Evolutionary conservation across 345 rosid genomes (phyloP), one percentile per base, ranked within the genome.

Genomic region (Euphorbia lathyris): DNA sequence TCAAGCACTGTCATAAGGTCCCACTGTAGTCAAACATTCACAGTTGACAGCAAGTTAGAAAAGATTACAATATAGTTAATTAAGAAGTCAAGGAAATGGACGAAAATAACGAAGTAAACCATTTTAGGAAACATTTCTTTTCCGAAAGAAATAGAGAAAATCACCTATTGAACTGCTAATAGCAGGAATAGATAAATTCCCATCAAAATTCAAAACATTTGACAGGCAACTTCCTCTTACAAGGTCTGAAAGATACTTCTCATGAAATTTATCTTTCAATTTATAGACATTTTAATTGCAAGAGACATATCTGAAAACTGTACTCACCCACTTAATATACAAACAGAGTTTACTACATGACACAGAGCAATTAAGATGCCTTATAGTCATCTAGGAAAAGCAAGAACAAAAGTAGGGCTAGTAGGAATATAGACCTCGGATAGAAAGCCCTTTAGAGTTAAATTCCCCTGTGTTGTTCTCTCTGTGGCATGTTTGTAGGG

Each of bases 401-500:
- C n/a, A 17, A 55, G 40, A 65, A 38, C 19, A 23, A 43, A 34
- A 36, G 29, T 32, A 17, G 16, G 23, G 53, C 17, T 14, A 53
- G 67, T 20, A 72, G 71, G 66, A 65, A 71, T 71, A 82, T 88
- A 71, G 47, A 89, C 93, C 92, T 82, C 79, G 30, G 96, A 83
- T 27, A 91, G 78, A 61, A 91, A 91, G 42, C 91, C 93, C 32
- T 76, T 82, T 53, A 86, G 79, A 66, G 90, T 86, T 72, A 89
- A 80, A 82, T 78, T 79, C 68, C 96, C 91, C 48, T 53, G 67
- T 13, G 82, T n/a, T 36, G 90, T 84, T 79, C 80, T 89, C 84
- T 87, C 97, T 71, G 81, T 84, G 48, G 88, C 91, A 80, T 85
- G 83, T 76, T 79, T 79, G 58, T 85, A 91, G 27, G 96, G 90